Percentiles rank a stretch among this genome's conserved stretches.
These are phyloP conservation scores for Oryza meyeriana DNA, from an alignment of 176 grass and related monocot genomes.

Conservation along the genomic window DNA sequence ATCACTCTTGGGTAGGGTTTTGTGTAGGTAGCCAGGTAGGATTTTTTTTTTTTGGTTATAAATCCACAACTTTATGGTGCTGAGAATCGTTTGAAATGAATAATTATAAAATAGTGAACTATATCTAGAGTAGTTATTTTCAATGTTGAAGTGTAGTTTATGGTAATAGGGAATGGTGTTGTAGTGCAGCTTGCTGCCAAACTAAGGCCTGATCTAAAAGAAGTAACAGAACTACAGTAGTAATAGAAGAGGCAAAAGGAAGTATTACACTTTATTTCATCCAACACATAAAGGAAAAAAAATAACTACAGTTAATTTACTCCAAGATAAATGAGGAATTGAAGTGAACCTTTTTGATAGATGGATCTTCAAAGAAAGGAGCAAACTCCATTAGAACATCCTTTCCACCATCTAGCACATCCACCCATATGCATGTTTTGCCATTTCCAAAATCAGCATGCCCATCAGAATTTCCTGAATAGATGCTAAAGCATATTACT, in stretches of 20 bases:
- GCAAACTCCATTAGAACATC: constrained; percentile 77
- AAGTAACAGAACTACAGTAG: not conserved
- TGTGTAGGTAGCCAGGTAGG: not conserved
- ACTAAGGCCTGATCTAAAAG: not conserved
- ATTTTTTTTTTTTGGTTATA: not conserved
- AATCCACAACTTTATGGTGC: not conserved
- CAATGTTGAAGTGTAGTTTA: constrained; percentile 25
- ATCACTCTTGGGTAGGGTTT: not conserved
- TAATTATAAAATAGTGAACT: constrained; percentile 3
- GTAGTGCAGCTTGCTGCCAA: not conserved
- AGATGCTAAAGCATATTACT: constrained; percentile 89
- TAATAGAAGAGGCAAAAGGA: not conserved
- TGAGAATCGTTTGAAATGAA: not conserved
- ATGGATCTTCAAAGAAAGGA: constrained; percentile 77
- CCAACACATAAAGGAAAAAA: not conserved
- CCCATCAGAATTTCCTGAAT: constrained; percentile 49
- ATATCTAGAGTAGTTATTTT: not conserved
- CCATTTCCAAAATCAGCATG: constrained; percentile 80
- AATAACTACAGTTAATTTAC: constrained; percentile 11
- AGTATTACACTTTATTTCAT: constrained; percentile 3
- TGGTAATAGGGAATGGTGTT: not conserved
- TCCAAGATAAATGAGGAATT: constrained; percentile 19
- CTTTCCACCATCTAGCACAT: constrained; percentile 78
- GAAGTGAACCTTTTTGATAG: constrained; percentile 75
- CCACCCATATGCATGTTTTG: constrained; percentile 92